These are phyloP conservation scores for Colletotrichum sp. DNA, from an alignment of 2,329 filamentous ascomycete species.

Conservation along the genomic window DNA sequence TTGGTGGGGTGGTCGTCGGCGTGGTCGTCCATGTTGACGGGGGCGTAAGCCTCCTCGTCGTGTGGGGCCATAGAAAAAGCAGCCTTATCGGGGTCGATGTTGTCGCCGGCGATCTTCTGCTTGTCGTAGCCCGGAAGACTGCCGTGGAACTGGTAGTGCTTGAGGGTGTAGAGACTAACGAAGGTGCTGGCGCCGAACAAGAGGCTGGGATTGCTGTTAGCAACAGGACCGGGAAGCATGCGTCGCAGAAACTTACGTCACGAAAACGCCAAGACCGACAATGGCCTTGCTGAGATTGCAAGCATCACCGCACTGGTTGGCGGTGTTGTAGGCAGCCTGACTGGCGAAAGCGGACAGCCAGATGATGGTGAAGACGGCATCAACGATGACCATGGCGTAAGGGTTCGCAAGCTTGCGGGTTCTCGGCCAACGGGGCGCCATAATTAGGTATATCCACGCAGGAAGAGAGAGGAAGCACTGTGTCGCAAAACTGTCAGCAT, in stretches of 20 bases:
- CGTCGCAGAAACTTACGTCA: constrained; percentile 54
- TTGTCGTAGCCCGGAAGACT: constrained; percentile 65
- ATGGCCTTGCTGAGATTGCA: constrained; percentile 68
- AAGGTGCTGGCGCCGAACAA: constrained; percentile 58
- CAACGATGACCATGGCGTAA: constrained; percentile 63
- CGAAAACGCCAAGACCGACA: constrained; percentile 66
- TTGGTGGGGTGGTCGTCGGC: constrained; percentile 38
- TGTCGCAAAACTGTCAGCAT: constrained; percentile 3
- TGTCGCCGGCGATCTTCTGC: constrained; percentile 45
- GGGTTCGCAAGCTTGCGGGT: constrained; percentile 66
- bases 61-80: constrained; percentile 72
- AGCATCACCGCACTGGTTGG: constrained; percentile 56
- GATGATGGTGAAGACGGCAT: constrained; percentile 61
- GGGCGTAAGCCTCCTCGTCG: constrained; percentile 69
- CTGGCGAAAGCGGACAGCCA: constrained; percentile 72
- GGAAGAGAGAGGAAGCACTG: constrained; percentile 70
- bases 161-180: constrained; percentile 63
- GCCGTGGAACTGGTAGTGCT: constrained; percentile 67
- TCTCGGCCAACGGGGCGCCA: constrained; percentile 67
- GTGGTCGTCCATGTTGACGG: constrained; percentile 62
- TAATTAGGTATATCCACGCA: constrained; percentile 67
- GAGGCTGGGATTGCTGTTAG: constrained; percentile 45
- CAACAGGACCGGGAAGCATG: background rate
- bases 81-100: constrained; percentile 72
- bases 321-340: constrained; percentile 67